A percentile compares a stretch with the other conserved stretches of the same genome.
Evolutionary conservation across 495 filamentous ascomycete genomes (phyloP).

Genomic region (Hypomontagnella monticulosa): DNA sequence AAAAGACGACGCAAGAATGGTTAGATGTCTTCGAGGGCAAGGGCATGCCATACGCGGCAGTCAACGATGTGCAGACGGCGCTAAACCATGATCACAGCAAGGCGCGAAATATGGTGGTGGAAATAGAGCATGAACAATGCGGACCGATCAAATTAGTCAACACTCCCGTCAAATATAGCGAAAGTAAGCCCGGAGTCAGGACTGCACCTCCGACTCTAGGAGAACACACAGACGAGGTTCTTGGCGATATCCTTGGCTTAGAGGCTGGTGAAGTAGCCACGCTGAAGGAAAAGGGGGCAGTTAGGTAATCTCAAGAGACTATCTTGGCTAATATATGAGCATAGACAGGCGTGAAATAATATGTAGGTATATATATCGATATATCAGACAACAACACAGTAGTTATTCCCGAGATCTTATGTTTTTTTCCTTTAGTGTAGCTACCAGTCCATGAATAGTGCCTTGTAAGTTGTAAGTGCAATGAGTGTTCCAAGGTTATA

Average conservation of each 20-base stretch:
- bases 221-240: slow-evolving; percentile 90
- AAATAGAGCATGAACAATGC: slow-evolving; percentile 82
- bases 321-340: no score
- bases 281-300: slow-evolving; percentile 73
- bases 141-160: slow-evolving; percentile 90
- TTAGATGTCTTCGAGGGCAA: slow-evolving; percentile 84
- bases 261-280: slow-evolving; percentile 66
- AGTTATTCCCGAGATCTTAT: no score
- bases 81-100: slow-evolving; percentile 86
- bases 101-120: slow-evolving; percentile 87
- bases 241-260: slow-evolving; percentile 73
- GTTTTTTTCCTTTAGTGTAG: no score
- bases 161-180: slow-evolving; percentile 95
- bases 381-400: no score
- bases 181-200: slow-evolving; percentile 78
- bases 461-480: no score
- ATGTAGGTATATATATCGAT: no score
- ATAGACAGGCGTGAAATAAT: no score
- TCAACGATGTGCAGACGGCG: slow-evolving; percentile 89
- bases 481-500: no score
- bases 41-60: slow-evolving; percentile 93
- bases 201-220: slow-evolving; percentile 86
- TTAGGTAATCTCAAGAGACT: slow-evolving; percentile 59
- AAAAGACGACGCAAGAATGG: slow-evolving; percentile 91
- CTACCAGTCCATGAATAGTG: no score